Percentiles rank a stretch among this genome's conserved stretches.
Evolutionary conservation across 805 yeast genomes (phyloP).

Genomic region (Phaffomyces thermotolerans): DNA sequence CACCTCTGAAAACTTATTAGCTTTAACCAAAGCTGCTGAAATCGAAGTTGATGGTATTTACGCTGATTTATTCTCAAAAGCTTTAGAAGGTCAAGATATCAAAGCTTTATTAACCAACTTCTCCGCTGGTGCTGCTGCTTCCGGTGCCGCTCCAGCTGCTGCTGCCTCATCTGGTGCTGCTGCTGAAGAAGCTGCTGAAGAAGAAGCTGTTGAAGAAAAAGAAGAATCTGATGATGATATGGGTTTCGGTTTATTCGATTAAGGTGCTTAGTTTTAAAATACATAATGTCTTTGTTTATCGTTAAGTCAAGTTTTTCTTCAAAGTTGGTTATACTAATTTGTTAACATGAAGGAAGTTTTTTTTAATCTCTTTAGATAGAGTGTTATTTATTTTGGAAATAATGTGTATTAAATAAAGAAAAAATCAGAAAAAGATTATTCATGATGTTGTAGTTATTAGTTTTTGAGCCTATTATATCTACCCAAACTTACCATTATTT

Average conservation of each 20-base stretch:
- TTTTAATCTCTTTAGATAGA: no score
- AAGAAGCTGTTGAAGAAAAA: slow-evolving; percentile 44
- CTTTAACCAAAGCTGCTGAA: slow-evolving; percentile 78
- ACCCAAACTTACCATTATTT: no score
- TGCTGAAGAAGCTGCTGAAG: slow-evolving; percentile 57
- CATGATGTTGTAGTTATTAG: no score
- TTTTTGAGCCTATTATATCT: no score
- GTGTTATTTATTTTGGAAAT: not conserved
- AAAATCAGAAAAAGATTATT: not conserved
- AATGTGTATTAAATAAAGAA: slow-evolving; percentile 1
- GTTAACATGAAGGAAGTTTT: not conserved
- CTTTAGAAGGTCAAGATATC: slow-evolving; percentile 76
- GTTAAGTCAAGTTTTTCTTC: not conserved
- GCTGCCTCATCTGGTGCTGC: slow-evolving; percentile 56
- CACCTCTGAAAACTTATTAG: slow-evolving; percentile 73
- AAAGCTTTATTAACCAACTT: slow-evolving; percentile 67
- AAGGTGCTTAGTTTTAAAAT: slow-evolving; percentile 24
- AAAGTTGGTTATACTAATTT: no score
- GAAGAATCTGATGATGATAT: slow-evolving; percentile 71
- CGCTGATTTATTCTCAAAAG: slow-evolving; percentile 87
- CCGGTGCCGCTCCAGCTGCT: slow-evolving; percentile 64
- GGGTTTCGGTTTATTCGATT: slow-evolving; percentile 95
- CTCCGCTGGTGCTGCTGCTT: slow-evolving; percentile 68
- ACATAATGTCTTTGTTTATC: no score
- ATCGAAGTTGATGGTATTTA: slow-evolving; percentile 75